Evolutionary conservation across 768 basidiomycete genomes (phyloP), one percentile per base, ranked within the genome.

Genomic region (Boletales sp.): DNA sequence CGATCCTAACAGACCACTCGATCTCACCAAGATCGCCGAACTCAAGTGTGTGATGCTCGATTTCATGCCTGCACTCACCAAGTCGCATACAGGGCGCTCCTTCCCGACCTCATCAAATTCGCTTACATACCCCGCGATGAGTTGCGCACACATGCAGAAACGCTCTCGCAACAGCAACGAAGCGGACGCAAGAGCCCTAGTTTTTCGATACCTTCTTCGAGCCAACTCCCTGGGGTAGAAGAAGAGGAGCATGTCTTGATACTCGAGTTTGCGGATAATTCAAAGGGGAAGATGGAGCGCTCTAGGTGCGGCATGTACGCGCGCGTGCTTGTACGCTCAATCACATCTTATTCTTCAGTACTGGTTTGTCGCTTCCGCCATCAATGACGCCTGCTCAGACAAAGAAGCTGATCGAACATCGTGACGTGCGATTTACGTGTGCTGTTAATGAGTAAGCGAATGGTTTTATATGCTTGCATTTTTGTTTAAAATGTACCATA

Each of bases 81-180:
- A 50, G 40, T 28, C 36, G 37, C 9, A 28, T 18, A 5, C 49
- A 91, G 90, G 68, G 82, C 89, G 9, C 75, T 95, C n/a, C 70
- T 94, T 13, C 92, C 92, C 1, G 82, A 86, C 49, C 71, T 90
- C 36, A 73, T 95, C 57, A 83, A 78, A 45, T 94, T 94, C 58
- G 84, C 90, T 8, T 94, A 93, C 61, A 84, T 86, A 54, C 82
- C 87, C 48, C 68, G 72, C 30, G 74, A 78, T 41, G 78, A 87
- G 40, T 65, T 89, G 12, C 78, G 78, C 44, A 74, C 86, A 46
- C 76, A 86, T 7, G 66, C 73, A 33, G 69, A 72, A 51, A 56
- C 53, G 18, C 54, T 57, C 34, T 64, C 63, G 33, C 63, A 44
- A 32, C 49, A 48, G 8, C 50, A 61, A 39, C 47, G 39, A 1